A percentile compares a stretch with the other conserved stretches of the same genome.
Evolutionary conservation across 2,329 filamentous ascomycete species (phyloP).

Genomic region (Sclerotinia borealis): DNA sequence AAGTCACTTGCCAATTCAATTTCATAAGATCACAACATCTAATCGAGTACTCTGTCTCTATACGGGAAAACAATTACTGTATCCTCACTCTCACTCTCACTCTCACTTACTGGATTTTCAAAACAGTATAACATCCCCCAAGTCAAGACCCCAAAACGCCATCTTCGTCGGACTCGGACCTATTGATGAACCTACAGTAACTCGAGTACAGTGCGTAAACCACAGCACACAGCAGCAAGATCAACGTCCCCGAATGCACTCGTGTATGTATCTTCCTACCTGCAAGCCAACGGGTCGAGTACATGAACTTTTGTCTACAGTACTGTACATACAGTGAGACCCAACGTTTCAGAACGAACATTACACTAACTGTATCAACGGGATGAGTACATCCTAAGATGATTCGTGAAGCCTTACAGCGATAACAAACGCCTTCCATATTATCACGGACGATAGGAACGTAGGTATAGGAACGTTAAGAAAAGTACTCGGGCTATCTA

Average conservation of each 20-base stretch:
- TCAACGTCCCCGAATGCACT: slow-evolving; percentile 9
- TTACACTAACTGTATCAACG: background rate
- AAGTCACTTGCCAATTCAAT: slow-evolving; percentile 12
- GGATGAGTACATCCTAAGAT: background rate
- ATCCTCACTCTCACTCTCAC: too few relatives aligned
- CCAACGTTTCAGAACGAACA: background rate
- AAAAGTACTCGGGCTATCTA: background rate
- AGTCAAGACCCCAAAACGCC: slow-evolving; percentile 8
- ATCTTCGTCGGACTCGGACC: slow-evolving; percentile 6
- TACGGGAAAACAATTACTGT: background rate
- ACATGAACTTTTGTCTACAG: background rate
- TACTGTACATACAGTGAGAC: background rate
- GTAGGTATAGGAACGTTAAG: background rate
- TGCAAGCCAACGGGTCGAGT: slow-evolving; percentile 3
- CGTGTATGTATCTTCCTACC: background rate
- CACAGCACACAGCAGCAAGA: background rate
- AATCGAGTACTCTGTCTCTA: background rate
- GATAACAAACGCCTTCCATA: background rate
- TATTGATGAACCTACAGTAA: background rate
- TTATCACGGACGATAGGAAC: background rate
- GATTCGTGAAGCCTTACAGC: background rate
- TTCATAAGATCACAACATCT: background rate
- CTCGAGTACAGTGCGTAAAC: too few relatives aligned
- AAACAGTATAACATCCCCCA: background rate
- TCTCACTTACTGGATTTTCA: background rate